A percentile compares a stretch with the other conserved stretches of the same genome.
These are phyloP conservation scores for Striga asiatica DNA, from an alignment of 257 asterid species.

Conservation along the genomic window DNA sequence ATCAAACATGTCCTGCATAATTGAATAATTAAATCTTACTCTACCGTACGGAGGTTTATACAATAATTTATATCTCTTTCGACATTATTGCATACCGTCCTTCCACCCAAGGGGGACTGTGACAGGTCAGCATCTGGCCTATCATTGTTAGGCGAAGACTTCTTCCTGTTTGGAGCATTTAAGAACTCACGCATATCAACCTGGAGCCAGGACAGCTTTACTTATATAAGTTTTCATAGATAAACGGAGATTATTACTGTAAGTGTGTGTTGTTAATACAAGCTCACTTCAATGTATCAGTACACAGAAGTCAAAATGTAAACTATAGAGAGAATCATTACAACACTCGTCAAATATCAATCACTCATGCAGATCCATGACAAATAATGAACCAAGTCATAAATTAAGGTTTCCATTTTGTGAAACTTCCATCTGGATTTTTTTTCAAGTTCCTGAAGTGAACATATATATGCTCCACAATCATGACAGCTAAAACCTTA, in stretches of 20 bases:
- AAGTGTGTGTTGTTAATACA: neutral
- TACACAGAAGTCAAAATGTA: neutral
- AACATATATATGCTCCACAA: neutral
- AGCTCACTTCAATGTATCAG: neutral
- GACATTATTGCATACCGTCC: constrained; percentile 50
- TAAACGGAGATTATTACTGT: neutral
- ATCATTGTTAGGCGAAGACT: constrained; percentile 43
- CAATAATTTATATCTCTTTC: neutral
- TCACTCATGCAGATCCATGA: too few species aligned
- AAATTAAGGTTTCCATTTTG: neutral
- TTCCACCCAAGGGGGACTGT: constrained; percentile 87
- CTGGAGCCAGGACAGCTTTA: constrained; percentile 27
- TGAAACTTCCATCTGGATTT: neutral
- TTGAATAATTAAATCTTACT: neutral
- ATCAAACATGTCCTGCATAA: constrained; percentile 69
- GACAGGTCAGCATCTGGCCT: constrained; percentile 59
- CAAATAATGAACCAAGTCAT: neutral
- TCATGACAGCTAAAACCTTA: neutral
- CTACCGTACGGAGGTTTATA: constrained; percentile 11
- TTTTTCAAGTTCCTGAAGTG: neutral
- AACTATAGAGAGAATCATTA: neutral
- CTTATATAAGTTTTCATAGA: constrained; percentile 6
- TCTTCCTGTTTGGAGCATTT: constrained; percentile 84
- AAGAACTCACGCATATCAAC: constrained; percentile 88
- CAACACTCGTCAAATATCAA: neutral